Evolutionary conservation across 768 basidiomycete genomes (phyloP), one percentile per base, ranked within the genome.

Genomic region (Suillus subluteus): DNA sequence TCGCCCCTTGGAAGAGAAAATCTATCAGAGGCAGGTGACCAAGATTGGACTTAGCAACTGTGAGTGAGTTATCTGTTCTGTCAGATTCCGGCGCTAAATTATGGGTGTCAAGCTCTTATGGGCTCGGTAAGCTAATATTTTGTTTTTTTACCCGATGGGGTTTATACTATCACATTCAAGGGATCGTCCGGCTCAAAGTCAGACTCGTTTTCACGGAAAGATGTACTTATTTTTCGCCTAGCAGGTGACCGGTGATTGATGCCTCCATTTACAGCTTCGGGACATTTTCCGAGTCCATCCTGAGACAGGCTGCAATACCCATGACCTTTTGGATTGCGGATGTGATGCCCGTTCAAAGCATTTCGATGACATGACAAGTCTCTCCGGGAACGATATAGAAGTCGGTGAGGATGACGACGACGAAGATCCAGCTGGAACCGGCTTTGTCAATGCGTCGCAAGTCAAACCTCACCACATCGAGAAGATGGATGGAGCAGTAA

Each of bases 21-120:
- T 97, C 30, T 96, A 87, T 74, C 94, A 98, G 77, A 85, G 97
- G 66, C 96, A 98, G 78, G 89, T 98, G 38, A 98, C 94, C 21
- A 99, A 99, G 78, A 85, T 94, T 13, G 96, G 94, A 5, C 79
- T 99, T 58, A 95, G 94, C 69, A 88, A 93, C 69, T 94, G 92
- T 94, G 71, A 78, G 88, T 82, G 18, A 8, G 43, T 32, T 69
- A 12, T 35, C 62, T 75, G 65, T 66, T n/a, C 18, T 46, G 15
- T 41, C 26, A 2, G 6, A 18, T 43, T 30, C 30, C 12, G 12
- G 12, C 1, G 26, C 26, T 61, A 7, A 61, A 30, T 32, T 21
- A 43, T 62, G 15, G 8, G 21, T 21, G 41, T 62, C 6, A 54
- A 93, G 91, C 91, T 35, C 79, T 93, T 32, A 91, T 94, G 78